These are phyloP conservation scores for Tardiomyces digboiensis DNA, from an alignment of 1,139 yeast genomes.

Conservation along the genomic window DNA sequence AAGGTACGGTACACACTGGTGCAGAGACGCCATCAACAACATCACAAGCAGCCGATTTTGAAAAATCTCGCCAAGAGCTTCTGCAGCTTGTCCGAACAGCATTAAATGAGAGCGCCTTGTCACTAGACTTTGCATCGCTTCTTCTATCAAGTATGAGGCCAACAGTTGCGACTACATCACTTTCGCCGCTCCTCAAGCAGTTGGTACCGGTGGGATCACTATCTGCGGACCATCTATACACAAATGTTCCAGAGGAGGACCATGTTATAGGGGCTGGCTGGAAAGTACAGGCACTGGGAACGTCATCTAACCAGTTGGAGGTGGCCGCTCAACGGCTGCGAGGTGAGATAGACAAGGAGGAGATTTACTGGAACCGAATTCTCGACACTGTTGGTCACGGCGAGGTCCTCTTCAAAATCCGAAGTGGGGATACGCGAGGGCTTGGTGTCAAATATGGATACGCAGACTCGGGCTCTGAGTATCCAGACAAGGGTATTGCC, in stretches of 20 bases:
- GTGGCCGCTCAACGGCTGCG: slow-evolving; percentile 43
- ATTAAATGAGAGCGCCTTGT: slow-evolving; percentile 78
- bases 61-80: slow-evolving; percentile 46
- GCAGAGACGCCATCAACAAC: slow-evolving; percentile 7
- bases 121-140: slow-evolving; percentile 80
- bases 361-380: slow-evolving; percentile 63
- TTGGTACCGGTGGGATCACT: slow-evolving; percentile 75
- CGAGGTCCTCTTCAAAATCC: slow-evolving; percentile 65
- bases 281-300: slow-evolving; percentile 63
- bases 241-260: slow-evolving; percentile 23
- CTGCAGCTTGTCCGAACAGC: slow-evolving; percentile 54
- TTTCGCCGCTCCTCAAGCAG: slow-evolving; percentile 79
- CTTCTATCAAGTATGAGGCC: slow-evolving; percentile 77
- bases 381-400: slow-evolving; percentile 44
- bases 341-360: slow-evolving; percentile 52
- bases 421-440: slow-evolving; percentile 42
- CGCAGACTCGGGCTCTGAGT: slow-evolving; percentile 82
- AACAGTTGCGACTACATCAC: slow-evolving; percentile 74
- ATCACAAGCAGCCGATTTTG: slow-evolving; percentile 29
- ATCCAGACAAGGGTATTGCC: slow-evolving; percentile 67
- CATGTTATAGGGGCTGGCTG: slow-evolving; percentile 66
- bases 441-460: slow-evolving; percentile 84
- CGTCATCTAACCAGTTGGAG: slow-evolving; percentile 43
- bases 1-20: slow-evolving; percentile 11
- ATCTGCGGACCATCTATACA: slow-evolving; percentile 44